Evolutionary conservation across 1,139 yeast species (phyloP), one percentile per base, ranked within the genome.

Genomic region (Pichia sp.): DNA sequence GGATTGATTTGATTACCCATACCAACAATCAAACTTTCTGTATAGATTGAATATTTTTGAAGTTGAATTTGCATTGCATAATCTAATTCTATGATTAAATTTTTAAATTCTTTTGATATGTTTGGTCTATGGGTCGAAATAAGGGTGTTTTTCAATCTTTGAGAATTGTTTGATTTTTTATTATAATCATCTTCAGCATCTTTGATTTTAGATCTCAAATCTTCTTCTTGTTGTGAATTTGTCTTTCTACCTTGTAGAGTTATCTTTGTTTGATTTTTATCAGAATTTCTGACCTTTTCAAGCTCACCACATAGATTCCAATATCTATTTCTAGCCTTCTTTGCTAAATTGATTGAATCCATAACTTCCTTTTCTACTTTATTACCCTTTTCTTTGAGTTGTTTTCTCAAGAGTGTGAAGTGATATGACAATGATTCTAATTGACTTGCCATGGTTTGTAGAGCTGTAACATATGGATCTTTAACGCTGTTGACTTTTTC

Each of bases 191-290:
- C 77, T 62, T 93, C 97, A 0, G 97, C 94, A 43, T 72, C 67
- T 56, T 85, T 90, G 36, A 93, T 89, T 63, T 93, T 90, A 46
- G 84, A 69, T 53, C 80, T 83, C 27, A 91, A 71, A 45, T 91
- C 97, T 61, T 91, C 98, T 62, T 93, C 98, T 65, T 90, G 96
- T 67, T 91, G 97, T 45, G 85, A 85, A 2, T 83, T 80, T 0
- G 95, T 81, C 57, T 83, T 85, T 46, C 88, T 82, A 40, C 83
- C 81, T 61, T 86, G 86, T 55, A 87, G 72, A 30, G 91, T 84
- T 58, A 93, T 83, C 18, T 83, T 79, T 62, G 88, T 89, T 65
- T 85, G 88, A 49, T 85, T 76, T 20, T 96, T 96, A 61, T 91
- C 98, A 4, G 63, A 52, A 45, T 83, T 79, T 59, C 85, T 81